phyloP scores from a whole-genome alignment of 2,329 filamentous ascomycete genomes.

The Trichophyton simii region DNA sequence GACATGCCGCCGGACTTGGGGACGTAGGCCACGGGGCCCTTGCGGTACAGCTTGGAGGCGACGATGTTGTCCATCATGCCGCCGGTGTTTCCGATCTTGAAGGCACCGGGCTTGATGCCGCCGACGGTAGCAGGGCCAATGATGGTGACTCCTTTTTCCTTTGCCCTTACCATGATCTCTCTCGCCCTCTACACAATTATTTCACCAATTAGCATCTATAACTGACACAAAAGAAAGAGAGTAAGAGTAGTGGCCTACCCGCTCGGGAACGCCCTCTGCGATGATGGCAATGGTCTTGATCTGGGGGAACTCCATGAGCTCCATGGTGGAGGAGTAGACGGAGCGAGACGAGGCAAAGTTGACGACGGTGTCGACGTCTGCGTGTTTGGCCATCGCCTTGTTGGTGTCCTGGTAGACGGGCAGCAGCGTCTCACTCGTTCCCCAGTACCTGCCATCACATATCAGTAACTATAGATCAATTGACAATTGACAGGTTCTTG shows the following conservation, averaged over 20 bases:
- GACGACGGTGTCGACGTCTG: constrained; percentile 92
- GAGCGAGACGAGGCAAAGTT: constrained; percentile 99
- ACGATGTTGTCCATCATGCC: constrained; percentile 99
- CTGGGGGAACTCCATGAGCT: constrained; percentile 93
- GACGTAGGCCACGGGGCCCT: constrained; percentile 96
- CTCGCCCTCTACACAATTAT: constrained; percentile 59
- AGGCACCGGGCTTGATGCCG: constrained; percentile 97
- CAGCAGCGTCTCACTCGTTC: constrained; percentile 95
- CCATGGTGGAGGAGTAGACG: constrained; percentile 97
- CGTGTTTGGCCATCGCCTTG: constrained; percentile 93
- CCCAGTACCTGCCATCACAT: constrained; percentile 62
- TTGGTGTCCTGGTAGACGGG: constrained; percentile 91
- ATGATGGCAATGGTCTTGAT: constrained; percentile 99
- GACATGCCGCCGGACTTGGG: constrained; percentile 99
- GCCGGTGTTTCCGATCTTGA: constrained; percentile 99
- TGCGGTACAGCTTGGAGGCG: constrained; percentile 98
- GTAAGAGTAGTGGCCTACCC: constrained; percentile 59
- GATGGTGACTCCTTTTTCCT: constrained; percentile 98
- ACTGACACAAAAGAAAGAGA: neutral
- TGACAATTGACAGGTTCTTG: no score
- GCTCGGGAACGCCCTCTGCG: constrained; percentile 96
- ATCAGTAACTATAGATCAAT: no score
- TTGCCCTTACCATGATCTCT: constrained; percentile 90
- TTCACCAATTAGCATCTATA: no score
- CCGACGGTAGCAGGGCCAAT: constrained; percentile 96